Evolutionary conservation across 805 yeast genomes (phyloP).

Genomic region (Metschnikowia noctiluminum): DNA sequence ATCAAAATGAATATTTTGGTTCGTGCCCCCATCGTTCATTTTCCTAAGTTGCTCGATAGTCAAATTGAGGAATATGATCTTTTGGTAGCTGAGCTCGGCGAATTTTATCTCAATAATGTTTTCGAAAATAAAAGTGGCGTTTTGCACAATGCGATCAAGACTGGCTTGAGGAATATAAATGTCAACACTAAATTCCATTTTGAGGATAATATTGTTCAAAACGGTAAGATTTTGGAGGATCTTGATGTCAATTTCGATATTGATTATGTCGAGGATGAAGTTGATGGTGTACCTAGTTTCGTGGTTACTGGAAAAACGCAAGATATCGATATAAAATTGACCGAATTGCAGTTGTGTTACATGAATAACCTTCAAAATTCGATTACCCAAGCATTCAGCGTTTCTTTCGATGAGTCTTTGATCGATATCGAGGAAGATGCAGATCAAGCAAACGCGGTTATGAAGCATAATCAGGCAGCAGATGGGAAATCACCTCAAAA

Average conservation of each 20-base stretch:
- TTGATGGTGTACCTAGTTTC: constrained; percentile 44
- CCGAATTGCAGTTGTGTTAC: constrained; percentile 69
- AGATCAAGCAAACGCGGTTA: constrained; percentile 54
- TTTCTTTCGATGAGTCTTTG: constrained; percentile 35
- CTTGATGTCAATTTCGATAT: constrained; percentile 61
- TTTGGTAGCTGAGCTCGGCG: constrained; percentile 76
- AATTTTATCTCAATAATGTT: constrained; percentile 63
- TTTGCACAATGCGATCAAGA: constrained; percentile 51
- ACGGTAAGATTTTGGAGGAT: constrained; percentile 60
- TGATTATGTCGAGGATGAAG: constrained; percentile 46
- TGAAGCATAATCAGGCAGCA: constrained; percentile 21
- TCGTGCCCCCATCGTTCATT: constrained; percentile 78
- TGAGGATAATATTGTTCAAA: constrained; percentile 43
- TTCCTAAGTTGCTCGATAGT: constrained; percentile 57
- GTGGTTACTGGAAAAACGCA: constrained; percentile 56
- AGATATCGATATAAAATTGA: constrained; percentile 59
- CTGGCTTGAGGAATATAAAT: constrained; percentile 71
- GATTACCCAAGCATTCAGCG: constrained; percentile 51
- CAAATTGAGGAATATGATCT: constrained; percentile 47
- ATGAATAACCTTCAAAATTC: constrained; percentile 53
- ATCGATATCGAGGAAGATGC: constrained; percentile 64
- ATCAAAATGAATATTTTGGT: constrained; percentile 71
- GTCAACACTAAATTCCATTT: constrained; percentile 61
- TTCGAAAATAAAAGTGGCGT: constrained; percentile 36
- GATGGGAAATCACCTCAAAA: not conserved